phyloP scores from a whole-genome alignment of 306 rosid genomes.

The Lathyrus oleraceus region DNA sequence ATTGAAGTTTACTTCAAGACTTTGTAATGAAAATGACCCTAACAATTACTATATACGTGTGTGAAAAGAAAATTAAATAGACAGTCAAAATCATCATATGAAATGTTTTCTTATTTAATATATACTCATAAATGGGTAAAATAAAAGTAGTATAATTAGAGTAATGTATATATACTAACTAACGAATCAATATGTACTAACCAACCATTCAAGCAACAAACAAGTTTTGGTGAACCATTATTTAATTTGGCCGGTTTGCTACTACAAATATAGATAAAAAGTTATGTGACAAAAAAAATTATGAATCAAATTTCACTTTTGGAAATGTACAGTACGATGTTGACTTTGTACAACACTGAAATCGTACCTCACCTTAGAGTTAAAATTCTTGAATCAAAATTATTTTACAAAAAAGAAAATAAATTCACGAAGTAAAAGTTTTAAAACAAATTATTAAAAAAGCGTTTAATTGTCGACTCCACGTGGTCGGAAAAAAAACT shows the following conservation, averaged over 20 bases:
- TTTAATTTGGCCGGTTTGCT: conserved; percentile 3
- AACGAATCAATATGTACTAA: conserved; percentile 1
- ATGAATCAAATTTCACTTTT: too few species aligned
- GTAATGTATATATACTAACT: conserved; percentile 3
- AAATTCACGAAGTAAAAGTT: background rate
- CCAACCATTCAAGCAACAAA: conserved; percentile 22
- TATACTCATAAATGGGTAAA: conserved; percentile 12
- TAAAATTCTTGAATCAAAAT: too few species aligned
- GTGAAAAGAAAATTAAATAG: background rate
- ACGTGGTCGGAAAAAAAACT: conserved; percentile 49
- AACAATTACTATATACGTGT: background rate
- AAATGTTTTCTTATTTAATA: background rate
- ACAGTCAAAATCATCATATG: conserved; percentile 25
- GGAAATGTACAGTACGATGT: too few species aligned
- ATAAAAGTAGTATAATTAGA: background rate
- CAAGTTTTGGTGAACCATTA: background rate
- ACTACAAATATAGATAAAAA: background rate
- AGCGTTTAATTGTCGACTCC: conserved; percentile 40
- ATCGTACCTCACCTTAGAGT: too few species aligned
- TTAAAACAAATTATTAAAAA: background rate
- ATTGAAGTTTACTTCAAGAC: conserved; percentile 37
- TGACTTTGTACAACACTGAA: too few species aligned
- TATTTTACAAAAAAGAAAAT: background rate
- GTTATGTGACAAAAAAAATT: too few species aligned
- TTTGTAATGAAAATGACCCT: conserved; percentile 35